Conservation (phyloP, 1,284 basidiomycete genomes). For the Laetiporus sulphureus region DNA sequence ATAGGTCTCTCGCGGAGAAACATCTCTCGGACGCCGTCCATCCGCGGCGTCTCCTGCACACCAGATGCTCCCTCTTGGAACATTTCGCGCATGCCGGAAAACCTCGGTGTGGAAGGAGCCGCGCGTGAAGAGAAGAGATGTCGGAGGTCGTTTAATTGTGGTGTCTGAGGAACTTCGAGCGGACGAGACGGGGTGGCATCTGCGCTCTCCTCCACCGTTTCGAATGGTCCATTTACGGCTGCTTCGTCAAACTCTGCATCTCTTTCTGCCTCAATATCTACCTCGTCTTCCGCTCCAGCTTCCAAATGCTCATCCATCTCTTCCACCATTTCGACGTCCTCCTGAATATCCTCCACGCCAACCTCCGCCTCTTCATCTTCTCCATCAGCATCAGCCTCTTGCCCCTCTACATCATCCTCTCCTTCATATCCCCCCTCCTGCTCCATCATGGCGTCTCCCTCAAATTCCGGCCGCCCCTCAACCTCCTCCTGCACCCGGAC, state of each 20-base stretch:
- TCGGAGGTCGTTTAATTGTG: constrained; percentile 8
- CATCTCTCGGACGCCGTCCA: constrained; percentile 31
- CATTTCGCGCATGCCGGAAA: constrained; percentile 29
- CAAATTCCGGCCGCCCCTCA: background rate
- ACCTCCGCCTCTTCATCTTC: background rate
- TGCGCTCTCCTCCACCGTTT: constrained; percentile 3
- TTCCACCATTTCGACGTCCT: constrained; percentile 4
- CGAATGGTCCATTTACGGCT: constrained; percentile 7
- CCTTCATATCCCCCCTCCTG: background rate
- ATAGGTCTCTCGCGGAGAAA: constrained; percentile 16
- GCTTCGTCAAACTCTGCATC: background rate
- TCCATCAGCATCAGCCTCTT: too few relatives aligned
- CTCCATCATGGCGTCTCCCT: constrained; percentile 7
- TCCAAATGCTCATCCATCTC: constrained; percentile 7
- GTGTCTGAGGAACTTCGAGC: constrained; percentile 1
- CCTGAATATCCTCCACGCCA: constrained; percentile 4
- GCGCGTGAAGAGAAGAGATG: constrained; percentile 12
- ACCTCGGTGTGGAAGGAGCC: constrained; percentile 23
- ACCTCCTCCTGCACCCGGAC: background rate
- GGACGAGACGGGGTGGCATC: background rate
- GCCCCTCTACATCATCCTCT: too few relatives aligned
- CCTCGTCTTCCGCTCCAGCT: constrained; percentile 5
- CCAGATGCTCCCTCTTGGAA: constrained; percentile 18
- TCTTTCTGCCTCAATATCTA: constrained; percentile 10
- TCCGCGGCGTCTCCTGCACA: constrained; percentile 24